Evolutionary conservation across 805 yeast genomes (phyloP), one percentile per base, ranked within the genome.

Genomic region (Zygoascus bituminiphila): DNA sequence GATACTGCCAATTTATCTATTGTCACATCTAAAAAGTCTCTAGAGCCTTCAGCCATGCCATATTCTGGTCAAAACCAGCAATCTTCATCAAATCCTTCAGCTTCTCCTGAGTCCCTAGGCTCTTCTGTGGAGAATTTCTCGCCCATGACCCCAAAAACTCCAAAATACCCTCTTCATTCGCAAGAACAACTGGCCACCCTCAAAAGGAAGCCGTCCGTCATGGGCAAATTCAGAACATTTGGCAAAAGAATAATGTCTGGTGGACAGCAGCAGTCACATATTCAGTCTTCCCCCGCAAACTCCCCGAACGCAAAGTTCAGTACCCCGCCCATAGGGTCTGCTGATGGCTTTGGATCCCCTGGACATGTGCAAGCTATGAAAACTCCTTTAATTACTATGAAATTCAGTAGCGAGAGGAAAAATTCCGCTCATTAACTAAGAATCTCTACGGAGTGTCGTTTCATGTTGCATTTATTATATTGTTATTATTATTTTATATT

Each of bases 1-100:
- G 26, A 14, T 17, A 21, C 26, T 39, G 24, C 26, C 9, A 39
- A 12, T 9, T 14, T 4, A 4, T 22, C 42, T 4, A n/a, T 19
- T 10, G 42, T 14, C 2, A 36, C 22, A 9, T 36, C 39, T 12
- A 19, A 6, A 20, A n/a, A n/a, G 17, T 15, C 33, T 12, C 21
- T 41, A n/a, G 31, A 24, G 3, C 33, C 44, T 24, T 41, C 44
- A 14, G 33, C 44, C 19, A 41, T 41, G 6, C 44, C 44, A 2
- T 41, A 41, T n/a, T 41, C 33, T 4, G 36, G 33, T 12, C 33
- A 29, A 29, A 15, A 21, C 35, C 24, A 25, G 10, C 21, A 17
- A 5, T 5, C 22, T 23, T 2, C 26, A 6, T 4, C 21, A n/a
- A 19, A n/a, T 25, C 6, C 44, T 21, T 14, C 7, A 17, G 20